These are phyloP conservation scores for Sungouiozyma intestinalis DNA, from an alignment of 805 yeast species.

Conservation along the genomic window DNA sequence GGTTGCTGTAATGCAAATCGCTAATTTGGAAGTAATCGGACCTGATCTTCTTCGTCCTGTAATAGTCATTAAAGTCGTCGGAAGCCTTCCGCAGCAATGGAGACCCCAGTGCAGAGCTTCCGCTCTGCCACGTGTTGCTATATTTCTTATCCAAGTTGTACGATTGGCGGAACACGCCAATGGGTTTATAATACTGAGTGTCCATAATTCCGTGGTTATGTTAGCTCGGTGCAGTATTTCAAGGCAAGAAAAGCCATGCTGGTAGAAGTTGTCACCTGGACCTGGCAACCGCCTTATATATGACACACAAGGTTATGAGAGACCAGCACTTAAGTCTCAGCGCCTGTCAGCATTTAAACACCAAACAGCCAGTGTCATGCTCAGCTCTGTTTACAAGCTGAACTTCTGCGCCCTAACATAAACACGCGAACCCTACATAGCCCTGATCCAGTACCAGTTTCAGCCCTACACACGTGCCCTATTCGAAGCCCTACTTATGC, in stretches of 20 bases:
- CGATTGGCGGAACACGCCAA: conserved; percentile 20
- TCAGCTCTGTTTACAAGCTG: neutral
- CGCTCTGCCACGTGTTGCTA: conserved; percentile 16
- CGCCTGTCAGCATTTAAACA: too few species aligned
- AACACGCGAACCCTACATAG: too few species aligned
- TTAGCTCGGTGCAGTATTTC: too few species aligned
- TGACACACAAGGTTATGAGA: neutral
- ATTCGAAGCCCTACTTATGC: too few species aligned
- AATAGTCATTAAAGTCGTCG: conserved; percentile 22
- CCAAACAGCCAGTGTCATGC: too few species aligned
- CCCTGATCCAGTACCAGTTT: too few species aligned
- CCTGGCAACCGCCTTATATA: too few species aligned
- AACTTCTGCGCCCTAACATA: neutral
- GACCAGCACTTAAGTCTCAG: neutral
- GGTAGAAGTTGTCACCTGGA: too few species aligned
- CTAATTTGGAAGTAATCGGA: conserved; percentile 19
- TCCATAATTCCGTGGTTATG: conserved; percentile 8
- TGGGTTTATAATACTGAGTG: conserved; percentile 17
- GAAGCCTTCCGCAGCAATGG: conserved; percentile 19
- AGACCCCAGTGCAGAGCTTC: conserved; percentile 13
- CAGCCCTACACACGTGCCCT: neutral
- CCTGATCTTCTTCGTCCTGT: conserved; percentile 17
- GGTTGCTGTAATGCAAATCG: conserved; percentile 1
- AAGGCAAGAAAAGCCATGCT: too few species aligned
- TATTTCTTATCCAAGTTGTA: conserved; percentile 16